phyloP scores from a whole-genome alignment of 2,329 filamentous ascomycete genomes.

The Gnomoniopsis sp. region DNA sequence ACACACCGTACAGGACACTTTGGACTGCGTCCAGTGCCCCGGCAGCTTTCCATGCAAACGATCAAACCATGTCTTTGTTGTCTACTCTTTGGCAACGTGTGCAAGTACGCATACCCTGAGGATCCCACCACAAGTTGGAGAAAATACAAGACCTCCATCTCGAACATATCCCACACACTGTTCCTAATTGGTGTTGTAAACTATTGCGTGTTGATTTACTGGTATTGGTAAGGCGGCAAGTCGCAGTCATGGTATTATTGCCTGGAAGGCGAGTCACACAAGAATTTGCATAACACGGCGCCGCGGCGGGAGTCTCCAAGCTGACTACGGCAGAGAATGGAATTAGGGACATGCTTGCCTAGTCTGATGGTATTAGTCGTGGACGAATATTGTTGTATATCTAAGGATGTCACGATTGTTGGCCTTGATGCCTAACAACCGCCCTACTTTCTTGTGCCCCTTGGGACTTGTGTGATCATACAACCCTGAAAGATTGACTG shows the following conservation, averaged over 20 bases:
- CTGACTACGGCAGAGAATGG: not conserved
- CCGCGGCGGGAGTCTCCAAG: constrained; percentile 8
- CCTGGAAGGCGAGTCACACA: not conserved
- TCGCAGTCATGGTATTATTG: not conserved
- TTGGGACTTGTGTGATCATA: no score
- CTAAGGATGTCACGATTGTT: no score
- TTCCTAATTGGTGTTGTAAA: not conserved
- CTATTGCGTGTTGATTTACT: not conserved
- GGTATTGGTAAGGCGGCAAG: constrained; percentile 1
- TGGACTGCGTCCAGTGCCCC: not conserved
- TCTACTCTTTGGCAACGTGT: not conserved
- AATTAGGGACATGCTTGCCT: not conserved
- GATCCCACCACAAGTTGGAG: not conserved
- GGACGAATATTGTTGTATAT: not conserved
- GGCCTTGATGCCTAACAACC: no score
- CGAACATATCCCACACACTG: not conserved
- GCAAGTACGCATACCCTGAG: not conserved
- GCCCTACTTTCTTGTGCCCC: no score
- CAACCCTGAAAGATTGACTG: no score
- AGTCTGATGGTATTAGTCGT: not conserved
- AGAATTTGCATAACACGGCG: constrained; percentile 9
- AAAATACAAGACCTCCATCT: not conserved
- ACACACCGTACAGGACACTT: not conserved
- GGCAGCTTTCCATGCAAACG: not conserved
- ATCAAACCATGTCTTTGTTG: not conserved